These are phyloP conservation scores for Ustilago crameri DNA, from an alignment of 1,284 basidiomycete species.

Conservation along the genomic window DNA sequence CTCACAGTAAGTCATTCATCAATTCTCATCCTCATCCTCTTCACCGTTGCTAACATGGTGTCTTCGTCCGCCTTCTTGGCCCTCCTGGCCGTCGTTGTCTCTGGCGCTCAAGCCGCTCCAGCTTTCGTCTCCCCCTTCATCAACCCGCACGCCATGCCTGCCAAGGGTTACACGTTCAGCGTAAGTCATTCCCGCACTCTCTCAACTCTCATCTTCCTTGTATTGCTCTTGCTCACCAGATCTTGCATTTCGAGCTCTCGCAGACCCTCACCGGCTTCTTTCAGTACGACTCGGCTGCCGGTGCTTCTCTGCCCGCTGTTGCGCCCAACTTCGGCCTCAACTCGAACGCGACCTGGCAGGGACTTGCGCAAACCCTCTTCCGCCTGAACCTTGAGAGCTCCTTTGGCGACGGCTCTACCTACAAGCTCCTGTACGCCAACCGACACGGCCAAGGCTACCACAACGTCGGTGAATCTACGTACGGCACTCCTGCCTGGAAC, in stretches of 20 bases:
- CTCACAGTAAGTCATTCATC: not conserved
- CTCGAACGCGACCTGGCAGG: conserved; percentile 40
- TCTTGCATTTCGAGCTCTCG: not conserved
- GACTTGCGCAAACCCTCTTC: conserved; percentile 17
- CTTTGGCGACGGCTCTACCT: conserved; percentile 25
- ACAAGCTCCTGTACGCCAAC: conserved; percentile 49
- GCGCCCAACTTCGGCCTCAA: conserved; percentile 49
- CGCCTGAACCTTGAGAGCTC: conserved; percentile 33
- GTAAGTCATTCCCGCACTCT: conserved; percentile 3
- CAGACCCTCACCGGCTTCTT: conserved; percentile 47
- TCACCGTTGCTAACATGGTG: conserved; percentile 9
- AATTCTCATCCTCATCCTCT: not conserved
- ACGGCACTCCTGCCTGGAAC: conserved; percentile 47
- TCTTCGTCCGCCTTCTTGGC: conserved; percentile 24
- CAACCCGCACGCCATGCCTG: conserved; percentile 31
- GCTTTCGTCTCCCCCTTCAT: conserved; percentile 16
- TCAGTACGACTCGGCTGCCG: conserved; percentile 36
- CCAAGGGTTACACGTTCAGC: conserved; percentile 39
- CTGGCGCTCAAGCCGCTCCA: conserved; percentile 27
- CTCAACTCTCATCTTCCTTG: not conserved
- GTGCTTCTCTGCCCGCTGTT: conserved; percentile 37
- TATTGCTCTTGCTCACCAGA: not conserved
- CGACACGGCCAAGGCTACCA: conserved; percentile 55
- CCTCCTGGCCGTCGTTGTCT: conserved; percentile 20
- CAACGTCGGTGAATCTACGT: conserved; percentile 50